Evolutionary conservation across 2,329 filamentous ascomycete species (phyloP).

Genomic region (Podosphaera leucotricha): DNA sequence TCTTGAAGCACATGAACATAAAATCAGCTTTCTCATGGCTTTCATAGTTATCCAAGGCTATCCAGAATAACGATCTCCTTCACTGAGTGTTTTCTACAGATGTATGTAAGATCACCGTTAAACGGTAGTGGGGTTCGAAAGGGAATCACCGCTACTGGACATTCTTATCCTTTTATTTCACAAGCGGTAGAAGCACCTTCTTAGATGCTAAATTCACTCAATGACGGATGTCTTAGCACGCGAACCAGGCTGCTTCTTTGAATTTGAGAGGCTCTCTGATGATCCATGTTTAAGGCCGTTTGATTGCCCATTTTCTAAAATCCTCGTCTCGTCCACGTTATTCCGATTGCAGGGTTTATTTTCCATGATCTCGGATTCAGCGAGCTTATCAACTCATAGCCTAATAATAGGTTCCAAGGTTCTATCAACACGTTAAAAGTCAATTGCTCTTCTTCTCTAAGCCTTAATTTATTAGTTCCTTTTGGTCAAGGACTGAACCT

Average conservation of each 20-base stretch:
- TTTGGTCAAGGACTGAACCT: background rate
- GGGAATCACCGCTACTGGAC: background rate
- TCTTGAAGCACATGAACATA: no score
- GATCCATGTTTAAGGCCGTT: background rate
- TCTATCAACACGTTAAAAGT: background rate
- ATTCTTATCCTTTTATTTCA: background rate
- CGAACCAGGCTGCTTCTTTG: background rate
- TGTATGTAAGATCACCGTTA: no score
- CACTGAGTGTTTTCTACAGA: no score
- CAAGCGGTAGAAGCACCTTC: no score
- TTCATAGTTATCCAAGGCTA: no score
- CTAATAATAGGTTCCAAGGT: background rate
- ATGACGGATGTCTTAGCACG: background rate
- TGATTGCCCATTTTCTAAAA: background rate
- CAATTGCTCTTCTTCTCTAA: background rate
- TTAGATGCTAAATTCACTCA: background rate
- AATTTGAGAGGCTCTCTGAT: background rate
- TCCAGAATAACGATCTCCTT: no score
- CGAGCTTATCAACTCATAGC: background rate
- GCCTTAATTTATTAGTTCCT: constrained; percentile 1
- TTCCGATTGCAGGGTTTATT: background rate
- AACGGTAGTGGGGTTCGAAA: background rate
- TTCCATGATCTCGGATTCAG: background rate
- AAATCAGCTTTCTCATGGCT: no score
- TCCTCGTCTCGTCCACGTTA: background rate